phyloP scores from a whole-genome alignment of 129 eudicot species.

The Chrysanthemum seticuspe region DNA sequence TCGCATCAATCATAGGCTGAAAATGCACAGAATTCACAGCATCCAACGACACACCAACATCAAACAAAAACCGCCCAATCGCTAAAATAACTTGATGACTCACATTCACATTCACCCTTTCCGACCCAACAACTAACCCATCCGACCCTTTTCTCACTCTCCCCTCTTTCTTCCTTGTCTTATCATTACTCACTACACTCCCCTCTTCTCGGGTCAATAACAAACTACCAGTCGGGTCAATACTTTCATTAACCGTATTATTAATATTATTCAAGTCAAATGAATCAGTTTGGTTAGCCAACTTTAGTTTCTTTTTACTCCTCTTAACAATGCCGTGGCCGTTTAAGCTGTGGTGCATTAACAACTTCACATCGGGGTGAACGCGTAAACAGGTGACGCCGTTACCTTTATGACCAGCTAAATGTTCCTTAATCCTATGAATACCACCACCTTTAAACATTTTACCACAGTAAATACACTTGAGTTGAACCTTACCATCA shows the following conservation, averaged over 20 bases:
- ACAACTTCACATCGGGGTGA: constrained; percentile 63
- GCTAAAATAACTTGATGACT: constrained; percentile 22
- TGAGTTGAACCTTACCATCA: constrained; percentile 78
- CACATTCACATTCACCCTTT: constrained; percentile 31
- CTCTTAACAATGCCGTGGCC: constrained; percentile 59
- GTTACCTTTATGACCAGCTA: constrained; percentile 91
- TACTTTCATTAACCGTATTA: no score
- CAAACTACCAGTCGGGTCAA: no score
- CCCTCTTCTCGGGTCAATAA: no score
- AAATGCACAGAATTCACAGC: constrained; percentile 54
- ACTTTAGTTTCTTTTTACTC: constrained; percentile 40
- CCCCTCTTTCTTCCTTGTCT: constrained; percentile 14
- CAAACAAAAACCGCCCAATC: no score
- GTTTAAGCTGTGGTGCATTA: constrained; percentile 76
- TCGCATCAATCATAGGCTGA: constrained; percentile 17
- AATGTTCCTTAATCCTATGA: constrained; percentile 89
- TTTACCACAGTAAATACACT: constrained; percentile 89
- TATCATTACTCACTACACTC: no score
- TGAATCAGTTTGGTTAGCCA: neutral
- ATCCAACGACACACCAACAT: constrained; percentile 38
- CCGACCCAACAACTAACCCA: constrained; percentile 23
- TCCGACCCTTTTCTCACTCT: no score
- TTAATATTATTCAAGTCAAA: neutral
- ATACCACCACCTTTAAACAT: constrained; percentile 97
- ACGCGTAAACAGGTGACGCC: constrained; percentile 75